phyloP scores from a whole-genome alignment of 2,329 filamentous ascomycete genomes.

The Blastomyces silverae region DNA sequence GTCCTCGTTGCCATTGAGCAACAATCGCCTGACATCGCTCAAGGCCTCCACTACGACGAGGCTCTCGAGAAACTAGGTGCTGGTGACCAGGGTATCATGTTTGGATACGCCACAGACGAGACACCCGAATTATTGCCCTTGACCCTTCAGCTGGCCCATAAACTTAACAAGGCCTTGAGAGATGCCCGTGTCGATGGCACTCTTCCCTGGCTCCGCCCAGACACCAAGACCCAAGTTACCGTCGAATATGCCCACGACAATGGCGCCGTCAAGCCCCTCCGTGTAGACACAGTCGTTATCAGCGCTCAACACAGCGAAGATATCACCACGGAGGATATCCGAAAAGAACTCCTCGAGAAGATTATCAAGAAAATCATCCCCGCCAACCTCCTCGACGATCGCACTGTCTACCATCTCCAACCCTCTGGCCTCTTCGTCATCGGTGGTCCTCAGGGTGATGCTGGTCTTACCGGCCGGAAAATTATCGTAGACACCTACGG shows the following conservation, averaged over 20 bases:
- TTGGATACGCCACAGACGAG: slow-evolving; percentile 99
- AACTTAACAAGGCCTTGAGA: slow-evolving; percentile 93
- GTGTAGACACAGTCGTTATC: slow-evolving; percentile 95
- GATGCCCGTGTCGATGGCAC: slow-evolving; percentile 78
- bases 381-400: slow-evolving; percentile 80
- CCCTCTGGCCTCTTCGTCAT: slow-evolving; percentile 98
- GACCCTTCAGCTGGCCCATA: slow-evolving; percentile 89
- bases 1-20: slow-evolving; percentile 98
- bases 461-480: slow-evolving; percentile 97
- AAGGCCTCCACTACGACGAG: slow-evolving; percentile 97
- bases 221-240: slow-evolving; percentile 99
- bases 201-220: slow-evolving; percentile 89
- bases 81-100: slow-evolving; percentile 99
- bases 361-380: slow-evolving; percentile 95
- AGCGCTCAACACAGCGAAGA: slow-evolving; percentile 87
- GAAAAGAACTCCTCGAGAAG: slow-evolving; percentile 94
- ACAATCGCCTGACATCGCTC: slow-evolving; percentile 97
- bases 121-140: slow-evolving; percentile 94
- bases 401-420: slow-evolving; percentile 97
- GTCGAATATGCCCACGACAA: slow-evolving; percentile 97
- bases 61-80: slow-evolving; percentile 96
- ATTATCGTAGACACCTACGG: slow-evolving; percentile 99
- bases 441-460: slow-evolving; percentile 97
- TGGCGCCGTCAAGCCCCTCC: slow-evolving; percentile 83
- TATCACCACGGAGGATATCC: slow-evolving; percentile 84